phyloP scores from a whole-genome alignment of 305 asterid species.

The Ilex paraguariensis region DNA sequence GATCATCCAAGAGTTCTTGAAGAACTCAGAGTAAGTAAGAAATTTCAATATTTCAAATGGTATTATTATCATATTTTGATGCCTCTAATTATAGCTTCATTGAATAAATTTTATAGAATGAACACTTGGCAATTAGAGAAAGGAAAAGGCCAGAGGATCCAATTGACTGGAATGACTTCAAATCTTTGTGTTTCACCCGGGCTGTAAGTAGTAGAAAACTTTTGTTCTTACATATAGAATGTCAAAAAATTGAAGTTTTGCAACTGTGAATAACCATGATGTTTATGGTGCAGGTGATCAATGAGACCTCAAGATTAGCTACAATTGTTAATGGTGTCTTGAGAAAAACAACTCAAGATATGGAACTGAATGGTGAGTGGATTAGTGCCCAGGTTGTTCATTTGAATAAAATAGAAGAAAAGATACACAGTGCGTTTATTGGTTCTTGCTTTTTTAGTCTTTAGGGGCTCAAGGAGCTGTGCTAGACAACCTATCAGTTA shows the following conservation, averaged over 20 bases:
- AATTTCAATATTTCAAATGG: conserved; percentile 2
- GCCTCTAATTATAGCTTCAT: neutral
- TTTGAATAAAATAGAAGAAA: neutral
- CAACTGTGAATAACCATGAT: neutral
- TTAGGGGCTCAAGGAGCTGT: neutral
- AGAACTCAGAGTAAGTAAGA: conserved; percentile 65
- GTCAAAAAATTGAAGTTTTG: neutral
- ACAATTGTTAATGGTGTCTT: conserved; percentile 36
- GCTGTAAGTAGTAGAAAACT: conserved; percentile 8
- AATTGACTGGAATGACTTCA: conserved; percentile 11
- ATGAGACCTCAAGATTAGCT: conserved; percentile 89
- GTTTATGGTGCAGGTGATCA: conserved; percentile 66
- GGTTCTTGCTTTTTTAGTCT: conserved; percentile 10
- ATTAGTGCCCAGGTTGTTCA: too few species aligned
- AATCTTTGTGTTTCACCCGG: conserved; percentile 14
- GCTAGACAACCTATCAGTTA: conserved; percentile 10
- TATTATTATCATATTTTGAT: neutral
- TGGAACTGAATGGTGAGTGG: conserved; percentile 69
- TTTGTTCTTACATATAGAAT: neutral
- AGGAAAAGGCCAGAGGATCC: conserved; percentile 17
- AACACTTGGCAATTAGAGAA: conserved; percentile 17
- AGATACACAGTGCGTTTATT: neutral
- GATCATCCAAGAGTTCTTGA: conserved; percentile 92
- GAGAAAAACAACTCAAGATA: conserved; percentile 39
- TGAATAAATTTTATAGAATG: conserved; percentile 10